Base-by-base conservation (phyloP, 225 moss, liverwort and hornwort genomes). In the Physcomitrium patens region DNA sequence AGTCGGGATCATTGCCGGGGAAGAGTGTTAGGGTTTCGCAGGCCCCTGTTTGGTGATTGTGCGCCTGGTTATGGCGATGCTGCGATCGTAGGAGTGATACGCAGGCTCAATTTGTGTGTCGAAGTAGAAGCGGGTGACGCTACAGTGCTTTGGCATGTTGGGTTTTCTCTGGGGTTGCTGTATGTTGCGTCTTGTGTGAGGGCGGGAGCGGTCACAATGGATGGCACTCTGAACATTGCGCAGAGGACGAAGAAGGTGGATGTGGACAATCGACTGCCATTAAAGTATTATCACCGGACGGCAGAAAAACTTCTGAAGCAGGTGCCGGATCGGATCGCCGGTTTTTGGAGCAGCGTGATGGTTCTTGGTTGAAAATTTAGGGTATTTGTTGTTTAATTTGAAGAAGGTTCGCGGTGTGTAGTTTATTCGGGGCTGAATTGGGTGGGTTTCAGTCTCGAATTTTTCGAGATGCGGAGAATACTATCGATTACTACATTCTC, bases 291-390 rank as follows among this genome's bases (percentile, higher is more conserved):
- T 66, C 89, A 90, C 18, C 91, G 95, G 41, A 89, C 89, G n/a
- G 99, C 99, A 48, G 88, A 91, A 46, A 89, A 89, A 83, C 93
- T 99, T 50, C 91, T 94, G 20, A 88, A 72, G 63, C 94, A 94
- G 94, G 93, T 93, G 66, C 5, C 58, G 65, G 23, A 45, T 70
- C 11, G 53, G 45, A 65, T 62, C 42, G 10, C 9, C 17, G 11
- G 28, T n/a, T 71, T 54, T 67, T 72, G 26, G 19, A 52, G 10
- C 42, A 12, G 5, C 26, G 9, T 60, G 68, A 73, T 72, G 23
- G 27, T 27, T 73, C 22, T 26, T 56, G 43, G 10, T 16, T 55
- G 61, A 4, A 70, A 28, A 45, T 53, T 47, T 23, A 57, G 31
- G 45, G 23, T 13, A 70, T 62, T 15, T 43, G 53, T 14, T 62